Evolutionary conservation across 768 basidiomycete genomes (phyloP), one percentile per base, ranked within the genome.

Genomic region (Boletus subcaerulescens): DNA sequence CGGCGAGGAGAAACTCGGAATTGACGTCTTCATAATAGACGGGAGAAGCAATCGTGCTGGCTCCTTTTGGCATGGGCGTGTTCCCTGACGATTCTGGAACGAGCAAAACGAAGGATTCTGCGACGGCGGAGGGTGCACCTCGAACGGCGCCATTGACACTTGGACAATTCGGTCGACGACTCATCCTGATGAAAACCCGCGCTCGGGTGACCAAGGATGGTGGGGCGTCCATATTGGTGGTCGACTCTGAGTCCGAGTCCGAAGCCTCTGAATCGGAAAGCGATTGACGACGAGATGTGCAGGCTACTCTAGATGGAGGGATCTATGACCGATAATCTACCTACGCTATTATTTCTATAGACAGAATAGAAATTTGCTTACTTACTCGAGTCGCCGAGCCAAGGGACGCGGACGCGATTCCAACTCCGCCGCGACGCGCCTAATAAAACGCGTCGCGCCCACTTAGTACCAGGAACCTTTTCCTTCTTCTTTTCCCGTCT

Each of bases 11-110:
- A 7, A 29, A 7, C 20, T 15, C 15, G 36, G 18, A 42, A 11
- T 12, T 52, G 50, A 53, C 33, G 29, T 49, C 18, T 6, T 48
- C 7, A 22, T 54, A 40, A 50, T 50, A 86, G 86, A 87, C 86
- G 0, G 86, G 86, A 0, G 78, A 88, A 65, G 84, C 86, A 0
- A 75, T 87, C 18, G 73, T 87, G 11, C 73, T 87, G 24, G 82
- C 84, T 3, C 83, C 86, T 1, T 79, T 83, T 5, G 84, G 80
- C 1, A 69, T 85, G 45, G 77, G 74, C 0, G 60, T 76, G 4
- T 76, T 78, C 52, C 57, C 62, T n/a, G 55, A 58, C 5, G 48
- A 52, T 6, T 48, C 50, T 50, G 48, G 18, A n/a, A 18, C 39
- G 39, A n/a, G 14, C 14, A n/a, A n/a, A 18, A 17, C 20, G 2